Evolutionary conservation across 164 flowering plant species (phyloP), one percentile per base, ranked within the genome.

Genomic region (Magnolia kwangsiensis): DNA sequence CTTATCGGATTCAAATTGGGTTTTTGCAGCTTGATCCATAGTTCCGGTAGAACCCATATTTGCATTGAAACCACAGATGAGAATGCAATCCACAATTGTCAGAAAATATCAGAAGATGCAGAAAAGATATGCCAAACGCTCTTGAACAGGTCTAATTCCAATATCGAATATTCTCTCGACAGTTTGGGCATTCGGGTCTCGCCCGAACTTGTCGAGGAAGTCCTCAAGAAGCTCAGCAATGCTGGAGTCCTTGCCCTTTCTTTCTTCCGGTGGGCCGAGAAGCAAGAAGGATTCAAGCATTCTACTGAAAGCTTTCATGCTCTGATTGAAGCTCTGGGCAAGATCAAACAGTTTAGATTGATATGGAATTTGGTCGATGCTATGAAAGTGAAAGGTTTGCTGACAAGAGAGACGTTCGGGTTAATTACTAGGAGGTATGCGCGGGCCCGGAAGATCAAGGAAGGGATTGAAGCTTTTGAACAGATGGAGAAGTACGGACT

Each of bases 271-370:
- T 83, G 83, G 83, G 80, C 79, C 5, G 82, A 92, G 85, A 89
- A 86, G 78, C 88, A 86, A 70, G 76, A 75, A 16, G 88, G 87
- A 66, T 91, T 88, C 71, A 72, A 81, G 50, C 74, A 87, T 29
- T 85, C 85, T 16, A 72, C 87, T 9, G 96, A 87, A 45, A 80
- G 82, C 72, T 95, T 89, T 80, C 86, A 91, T 79, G 88, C 86
- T 31, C 77, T 93, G 72, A 86, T 92, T 37, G 97, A 92, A 45
- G 82, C 93, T 68, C 73, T 95, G 58, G 97, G 98, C 4, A 93
- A 92, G 75, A 90, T 91, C 77, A 93, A 88, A 79, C 98, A 92
- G 82, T 92, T 92, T 77, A 88, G 83, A 55, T 61, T 89, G 84
- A 75, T 89, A 0, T 90, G 96, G 95, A 77, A 58, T 18, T 75